These are phyloP conservation scores for Mucor circinelloides DNA, from an alignment of 371 early-diverging fungal species.

Conservation along the genomic window DNA sequence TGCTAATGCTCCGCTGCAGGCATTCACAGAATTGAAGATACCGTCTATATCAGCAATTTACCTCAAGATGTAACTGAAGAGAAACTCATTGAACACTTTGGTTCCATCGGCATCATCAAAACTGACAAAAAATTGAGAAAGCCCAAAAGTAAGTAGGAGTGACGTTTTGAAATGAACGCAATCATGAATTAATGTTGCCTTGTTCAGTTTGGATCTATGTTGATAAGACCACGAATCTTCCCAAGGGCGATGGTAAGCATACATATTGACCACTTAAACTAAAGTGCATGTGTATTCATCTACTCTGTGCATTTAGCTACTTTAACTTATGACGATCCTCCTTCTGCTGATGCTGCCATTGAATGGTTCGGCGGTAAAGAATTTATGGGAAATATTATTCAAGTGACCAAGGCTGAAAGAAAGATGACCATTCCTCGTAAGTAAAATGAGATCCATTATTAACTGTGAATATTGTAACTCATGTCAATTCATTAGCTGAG, in stretches of 20 bases:
- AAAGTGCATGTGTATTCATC: not conserved
- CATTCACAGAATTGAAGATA: constrained; percentile 59
- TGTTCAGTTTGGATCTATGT: constrained; percentile 68
- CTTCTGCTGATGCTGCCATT: constrained; percentile 70
- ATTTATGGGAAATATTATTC: constrained; percentile 56
- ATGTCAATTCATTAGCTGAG: constrained; percentile 6
- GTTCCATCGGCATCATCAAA: constrained; percentile 74
- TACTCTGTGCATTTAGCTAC: constrained; percentile 49
- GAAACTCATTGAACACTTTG: constrained; percentile 64
- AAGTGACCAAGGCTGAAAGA: constrained; percentile 68
- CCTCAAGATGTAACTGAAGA: constrained; percentile 61
- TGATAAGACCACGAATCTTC: constrained; percentile 59
- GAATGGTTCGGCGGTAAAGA: constrained; percentile 71
- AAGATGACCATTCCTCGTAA: constrained; percentile 41
- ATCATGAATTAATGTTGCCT: not conserved
- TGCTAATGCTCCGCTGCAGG: constrained; percentile 9
- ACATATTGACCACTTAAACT: not conserved
- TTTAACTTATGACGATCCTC: constrained; percentile 74
- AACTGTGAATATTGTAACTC: not conserved
- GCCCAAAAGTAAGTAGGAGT: constrained; percentile 54
- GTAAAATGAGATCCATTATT: not conserved
- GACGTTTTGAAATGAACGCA: not conserved
- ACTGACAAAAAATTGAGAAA: constrained; percentile 63
- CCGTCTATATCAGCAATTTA: constrained; percentile 68
- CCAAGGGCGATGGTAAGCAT: constrained; percentile 72